Conservation (phyloP, 2,329 filamentous ascomycete genomes). For the Fusarium denticulatum region DNA sequence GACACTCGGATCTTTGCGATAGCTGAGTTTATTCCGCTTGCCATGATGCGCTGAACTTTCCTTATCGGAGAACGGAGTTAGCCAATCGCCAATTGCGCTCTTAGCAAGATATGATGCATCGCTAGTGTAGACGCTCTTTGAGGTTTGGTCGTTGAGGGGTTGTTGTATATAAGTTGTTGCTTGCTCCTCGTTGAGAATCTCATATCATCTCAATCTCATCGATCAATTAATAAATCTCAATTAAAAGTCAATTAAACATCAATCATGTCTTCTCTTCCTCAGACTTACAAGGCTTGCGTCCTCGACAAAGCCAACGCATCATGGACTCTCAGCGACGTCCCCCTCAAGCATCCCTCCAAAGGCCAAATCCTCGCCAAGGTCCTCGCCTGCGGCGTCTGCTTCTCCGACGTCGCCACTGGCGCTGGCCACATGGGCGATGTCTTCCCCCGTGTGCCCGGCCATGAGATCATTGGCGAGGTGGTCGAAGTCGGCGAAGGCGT, state of each 20-base stretch:
- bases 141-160: neutral
- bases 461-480: conserved; percentile 76
- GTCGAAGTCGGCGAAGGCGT: conserved; percentile 68
- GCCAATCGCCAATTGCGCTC: neutral
- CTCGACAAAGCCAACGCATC: conserved; percentile 63
- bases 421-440: conserved; percentile 62
- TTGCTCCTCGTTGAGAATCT: neutral
- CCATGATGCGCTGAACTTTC: neutral
- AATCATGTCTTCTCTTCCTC: conserved; percentile 60
- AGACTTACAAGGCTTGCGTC: conserved; percentile 74
- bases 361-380: conserved; percentile 76
- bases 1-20: neutral
- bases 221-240: neutral
- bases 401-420: conserved; percentile 64
- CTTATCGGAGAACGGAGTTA: neutral
- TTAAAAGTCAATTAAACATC: neutral
- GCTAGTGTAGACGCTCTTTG: neutral
- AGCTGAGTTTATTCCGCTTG: neutral
- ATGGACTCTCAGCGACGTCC: conserved; percentile 67
- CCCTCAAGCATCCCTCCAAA: conserved; percentile 63
- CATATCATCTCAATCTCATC: neutral
- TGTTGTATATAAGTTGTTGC: neutral
- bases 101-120: neutral
- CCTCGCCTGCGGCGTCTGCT: conserved; percentile 77
- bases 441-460: conserved; percentile 73